phyloP scores from a whole-genome alignment of 1,284 basidiomycete genomes.

The Ceratobasidium sp. region DNA sequence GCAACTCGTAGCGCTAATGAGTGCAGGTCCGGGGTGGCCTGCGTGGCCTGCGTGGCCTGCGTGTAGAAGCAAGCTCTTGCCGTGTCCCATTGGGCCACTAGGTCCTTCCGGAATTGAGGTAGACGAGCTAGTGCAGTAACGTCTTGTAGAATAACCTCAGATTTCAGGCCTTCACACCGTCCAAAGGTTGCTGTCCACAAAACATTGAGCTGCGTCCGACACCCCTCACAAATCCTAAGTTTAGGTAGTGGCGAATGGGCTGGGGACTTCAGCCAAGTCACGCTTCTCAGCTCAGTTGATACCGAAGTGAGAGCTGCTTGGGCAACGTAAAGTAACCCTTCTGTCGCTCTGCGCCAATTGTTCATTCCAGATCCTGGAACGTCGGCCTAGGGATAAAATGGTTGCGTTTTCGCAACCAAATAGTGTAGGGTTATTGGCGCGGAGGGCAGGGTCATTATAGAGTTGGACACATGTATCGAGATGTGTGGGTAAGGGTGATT shows the following conservation, averaged over 20 bases:
- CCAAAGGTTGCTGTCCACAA: background rate
- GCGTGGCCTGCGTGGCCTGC: too few relatives aligned
- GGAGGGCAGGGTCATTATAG: background rate
- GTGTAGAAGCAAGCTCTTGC: background rate
- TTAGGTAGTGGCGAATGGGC: background rate
- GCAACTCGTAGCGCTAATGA: background rate
- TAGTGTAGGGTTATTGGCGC: background rate
- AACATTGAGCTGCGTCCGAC: background rate
- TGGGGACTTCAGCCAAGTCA: background rate
- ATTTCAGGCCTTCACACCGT: background rate
- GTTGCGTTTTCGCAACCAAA: background rate
- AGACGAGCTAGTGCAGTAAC: background rate
- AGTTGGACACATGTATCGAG: background rate
- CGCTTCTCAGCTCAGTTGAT: background rate
- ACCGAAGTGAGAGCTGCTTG: background rate
- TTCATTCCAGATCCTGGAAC: background rate
- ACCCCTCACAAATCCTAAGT: background rate
- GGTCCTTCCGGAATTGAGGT: background rate
- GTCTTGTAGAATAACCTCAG: background rate
- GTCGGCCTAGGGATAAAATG: conserved; percentile 7
- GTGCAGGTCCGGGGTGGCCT: too few relatives aligned
- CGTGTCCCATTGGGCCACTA: background rate
- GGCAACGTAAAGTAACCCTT: background rate
- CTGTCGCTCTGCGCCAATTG: background rate
- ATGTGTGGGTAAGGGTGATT: too few relatives aligned